A percentile compares a stretch with the other conserved stretches of the same genome.
These are phyloP conservation scores for Pythium plurisporium DNA, from an alignment of 352 stramenopile genomes.

Conservation along the genomic window DNA sequence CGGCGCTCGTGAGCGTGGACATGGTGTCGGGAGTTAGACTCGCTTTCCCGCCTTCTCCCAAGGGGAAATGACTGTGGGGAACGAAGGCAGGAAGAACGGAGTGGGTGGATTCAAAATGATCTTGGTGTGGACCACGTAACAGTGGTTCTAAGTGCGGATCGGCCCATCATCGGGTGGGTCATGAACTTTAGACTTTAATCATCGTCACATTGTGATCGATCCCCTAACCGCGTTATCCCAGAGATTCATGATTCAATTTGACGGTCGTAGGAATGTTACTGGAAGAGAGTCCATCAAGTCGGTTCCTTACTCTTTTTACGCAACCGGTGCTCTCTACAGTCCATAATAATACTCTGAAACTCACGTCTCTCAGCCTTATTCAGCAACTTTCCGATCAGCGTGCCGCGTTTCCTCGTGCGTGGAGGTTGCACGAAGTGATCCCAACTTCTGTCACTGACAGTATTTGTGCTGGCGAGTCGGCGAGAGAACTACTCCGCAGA, in stretches of 20 bases:
- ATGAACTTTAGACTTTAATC: too few species aligned
- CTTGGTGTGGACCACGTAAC: slow-evolving; percentile 19
- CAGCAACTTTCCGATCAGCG: neutral
- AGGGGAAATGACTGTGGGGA: neutral
- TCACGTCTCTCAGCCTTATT: neutral
- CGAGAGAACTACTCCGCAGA: too few species aligned
- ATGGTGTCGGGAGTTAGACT: slow-evolving; percentile 37
- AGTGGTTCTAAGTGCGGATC: neutral
- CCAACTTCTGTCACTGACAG: neutral
- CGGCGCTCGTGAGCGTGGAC: slow-evolving; percentile 80
- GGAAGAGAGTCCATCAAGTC: slow-evolving; percentile 15
- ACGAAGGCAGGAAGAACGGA: neutral
- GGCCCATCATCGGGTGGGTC: neutral
- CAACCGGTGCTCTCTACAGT: neutral
- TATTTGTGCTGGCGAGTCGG: too few species aligned
- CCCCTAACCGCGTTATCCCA: too few species aligned
- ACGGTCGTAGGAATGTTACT: slow-evolving; percentile 4
- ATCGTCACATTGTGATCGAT: too few species aligned
- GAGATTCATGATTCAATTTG: slow-evolving; percentile 20
- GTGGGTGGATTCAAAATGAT: slow-evolving; percentile 21
- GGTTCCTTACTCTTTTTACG: slow-evolving; percentile 6
- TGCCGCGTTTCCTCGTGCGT: neutral
- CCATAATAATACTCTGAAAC: neutral
- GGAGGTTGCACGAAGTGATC: slow-evolving; percentile 15
- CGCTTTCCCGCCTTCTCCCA: slow-evolving; percentile 7